These are phyloP conservation scores for Pseudogymnoascus sp. DNA, from an alignment of 2,329 filamentous ascomycete species.

Conservation along the genomic window DNA sequence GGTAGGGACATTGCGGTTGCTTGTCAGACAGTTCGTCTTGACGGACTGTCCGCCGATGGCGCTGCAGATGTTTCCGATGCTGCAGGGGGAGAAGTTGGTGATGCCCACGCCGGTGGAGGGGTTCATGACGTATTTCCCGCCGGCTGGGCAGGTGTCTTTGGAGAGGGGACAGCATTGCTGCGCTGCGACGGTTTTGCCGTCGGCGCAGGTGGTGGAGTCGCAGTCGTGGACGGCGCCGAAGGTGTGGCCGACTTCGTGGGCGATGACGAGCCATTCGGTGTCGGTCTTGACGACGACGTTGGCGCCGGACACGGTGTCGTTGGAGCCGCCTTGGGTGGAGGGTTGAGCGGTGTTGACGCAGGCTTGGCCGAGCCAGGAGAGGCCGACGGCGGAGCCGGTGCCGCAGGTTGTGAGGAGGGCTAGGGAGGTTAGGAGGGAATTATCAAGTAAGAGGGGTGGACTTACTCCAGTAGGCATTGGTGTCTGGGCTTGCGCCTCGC, in stretches of 20 bases:
- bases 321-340: constrained; percentile 43
- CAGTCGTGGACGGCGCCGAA: constrained; percentile 97
- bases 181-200: constrained; percentile 52
- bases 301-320: constrained; percentile 73
- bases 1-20: constrained; percentile 76
- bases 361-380: constrained; percentile 88
- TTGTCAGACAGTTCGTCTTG: constrained; percentile 69
- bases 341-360: constrained; percentile 58
- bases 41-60: constrained; percentile 73
- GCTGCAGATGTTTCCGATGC: constrained; percentile 88
- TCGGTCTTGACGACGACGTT: constrained; percentile 83
- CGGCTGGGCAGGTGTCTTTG: constrained; percentile 62
- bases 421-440: constrained; percentile 52
- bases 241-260: constrained; percentile 88
- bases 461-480: constrained; percentile 89
- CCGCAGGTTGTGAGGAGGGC: constrained; percentile 62
- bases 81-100: constrained; percentile 77
- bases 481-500: constrained; percentile 71
- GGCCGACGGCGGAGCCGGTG: constrained; percentile 77
- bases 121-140: constrained; percentile 88
- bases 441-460: constrained; percentile 44
- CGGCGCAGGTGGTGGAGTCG: constrained; percentile 57
- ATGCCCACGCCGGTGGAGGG: constrained; percentile 73
- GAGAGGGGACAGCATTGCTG: constrained; percentile 77
- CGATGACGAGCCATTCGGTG: constrained; percentile 91